Conservation (phyloP, 331 rosid genomes). For the Stylosanthes scabra region DNA sequence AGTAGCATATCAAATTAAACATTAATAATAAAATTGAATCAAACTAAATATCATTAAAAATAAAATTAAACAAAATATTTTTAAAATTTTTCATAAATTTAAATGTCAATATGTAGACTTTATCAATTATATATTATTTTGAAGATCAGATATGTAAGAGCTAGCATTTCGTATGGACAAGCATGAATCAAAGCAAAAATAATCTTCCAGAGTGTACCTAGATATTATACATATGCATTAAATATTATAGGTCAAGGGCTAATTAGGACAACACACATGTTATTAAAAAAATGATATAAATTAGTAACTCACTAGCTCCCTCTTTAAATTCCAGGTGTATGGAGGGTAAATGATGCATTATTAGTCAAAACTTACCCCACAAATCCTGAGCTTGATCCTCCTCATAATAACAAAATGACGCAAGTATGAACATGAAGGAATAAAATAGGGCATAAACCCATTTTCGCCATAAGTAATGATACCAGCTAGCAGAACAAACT, state of each 20-base stretch:
- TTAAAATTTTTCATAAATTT: no score
- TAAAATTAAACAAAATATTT: no score
- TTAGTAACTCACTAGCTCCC: background rate
- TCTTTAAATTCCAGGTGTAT: background rate
- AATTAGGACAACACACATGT: background rate
- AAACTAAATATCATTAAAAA: no score
- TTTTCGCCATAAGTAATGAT: background rate
- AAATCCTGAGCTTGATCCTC: slow-evolving; percentile 33
- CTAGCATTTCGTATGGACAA: background rate
- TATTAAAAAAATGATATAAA: no score
- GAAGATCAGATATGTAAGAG: no score
- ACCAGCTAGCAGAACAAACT: no score
- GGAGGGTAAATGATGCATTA: background rate
- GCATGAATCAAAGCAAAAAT: no score
- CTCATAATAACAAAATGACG: slow-evolving; percentile 32
- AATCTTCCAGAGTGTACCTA: no score
- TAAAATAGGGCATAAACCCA: background rate
- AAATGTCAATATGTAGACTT: no score
- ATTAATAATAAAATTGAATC: no score
- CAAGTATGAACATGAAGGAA: background rate
- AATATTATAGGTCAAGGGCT: background rate
- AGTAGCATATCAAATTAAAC: slow-evolving; percentile 44
- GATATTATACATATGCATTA: background rate
- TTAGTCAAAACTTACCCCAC: slow-evolving; percentile 30
- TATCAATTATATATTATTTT: no score